Evolutionary conservation across 179 eudicot genomes (phyloP), one percentile per base, ranked within the genome.

Genomic region (Beta macrorhiza): DNA sequence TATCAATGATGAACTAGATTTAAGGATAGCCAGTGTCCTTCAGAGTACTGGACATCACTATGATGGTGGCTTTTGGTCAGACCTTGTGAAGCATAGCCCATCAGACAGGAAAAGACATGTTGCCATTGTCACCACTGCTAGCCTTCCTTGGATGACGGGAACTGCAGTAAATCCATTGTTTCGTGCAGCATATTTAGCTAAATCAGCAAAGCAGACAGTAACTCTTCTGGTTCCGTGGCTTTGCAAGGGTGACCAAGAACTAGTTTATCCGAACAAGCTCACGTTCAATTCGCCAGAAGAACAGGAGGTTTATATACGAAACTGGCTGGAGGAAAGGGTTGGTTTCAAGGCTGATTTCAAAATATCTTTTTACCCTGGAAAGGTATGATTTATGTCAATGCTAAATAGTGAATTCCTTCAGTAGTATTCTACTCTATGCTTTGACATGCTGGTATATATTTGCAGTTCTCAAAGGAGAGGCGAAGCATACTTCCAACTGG

Each of bases 141-240:
- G 98, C 86, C 97, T 96, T 76, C 99, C 99, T 79, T 96, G 99
- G 99, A 90, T 96, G 99, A 96, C 99, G 14, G 99, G 99, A 81
- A 96, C 99, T 55, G 98, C 99, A 67, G 97, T 96, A 74, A 96
- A 96, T 86, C 99, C 99, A 55, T 85, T 96, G 80, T 96, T 94
- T 82, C 92, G 99, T 82, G 99, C 99, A 22, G 99, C 99, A 75
- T 96, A 92, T 89, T 78, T 96, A 56, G 92, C 99, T 32, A 90
- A 91, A 80, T 94, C 98, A 72, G 97, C 89, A 47, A 83, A 91
- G 84, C 99, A 96, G 87, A 91, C 91, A 72, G 99, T 96, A 52
- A 96, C 99, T 45, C 88, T 96, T 29, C 85, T 96, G 87, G 97
- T 96, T 88, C 99, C 98, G 16, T 96, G 99, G 99, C 95, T 96